phyloP scores from a whole-genome alignment of 352 stramenopile genomes.

The Ochromonadaceae sp. region DNA sequence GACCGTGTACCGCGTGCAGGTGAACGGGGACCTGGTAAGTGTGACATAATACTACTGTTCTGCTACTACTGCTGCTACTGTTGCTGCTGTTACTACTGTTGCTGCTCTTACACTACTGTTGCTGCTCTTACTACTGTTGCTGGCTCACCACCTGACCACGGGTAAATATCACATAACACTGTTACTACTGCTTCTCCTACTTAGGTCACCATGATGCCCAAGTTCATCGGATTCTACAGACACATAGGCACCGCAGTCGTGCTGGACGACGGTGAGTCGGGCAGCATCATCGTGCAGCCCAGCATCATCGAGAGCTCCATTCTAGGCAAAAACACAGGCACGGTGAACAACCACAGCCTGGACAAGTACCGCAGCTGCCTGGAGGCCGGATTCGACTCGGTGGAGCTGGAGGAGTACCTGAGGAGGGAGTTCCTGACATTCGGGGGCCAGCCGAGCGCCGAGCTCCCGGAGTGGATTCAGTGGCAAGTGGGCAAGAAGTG shows the following conservation, averaged over 20 bases:
- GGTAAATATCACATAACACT: too few relatives aligned
- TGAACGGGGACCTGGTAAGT: conserved; percentile 9
- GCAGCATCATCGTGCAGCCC: background rate
- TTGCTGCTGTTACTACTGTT: too few relatives aligned
- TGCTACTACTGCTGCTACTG: too few relatives aligned
- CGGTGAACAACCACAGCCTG: background rate
- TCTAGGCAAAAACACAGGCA: background rate
- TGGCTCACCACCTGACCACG: too few relatives aligned
- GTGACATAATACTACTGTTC: too few relatives aligned
- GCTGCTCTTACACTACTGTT: too few relatives aligned
- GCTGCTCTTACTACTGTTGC: too few relatives aligned
- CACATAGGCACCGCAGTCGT: background rate
- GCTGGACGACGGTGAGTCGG: background rate
- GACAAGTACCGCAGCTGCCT: conserved; percentile 7
- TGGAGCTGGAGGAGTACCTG: conserved; percentile 5
- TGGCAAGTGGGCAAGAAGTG: too few relatives aligned
- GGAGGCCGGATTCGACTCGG: background rate
- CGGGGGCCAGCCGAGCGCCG: background rate
- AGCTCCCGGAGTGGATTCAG: background rate
- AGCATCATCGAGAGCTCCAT: background rate
- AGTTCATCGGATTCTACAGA: conserved; percentile 1
- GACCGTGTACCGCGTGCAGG: background rate
- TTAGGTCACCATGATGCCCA: background rate
- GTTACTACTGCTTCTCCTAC: too few relatives aligned
- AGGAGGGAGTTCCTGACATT: background rate